Conservation (phyloP, 441 rosid species). For the Syzygium syzygioides region DNA sequence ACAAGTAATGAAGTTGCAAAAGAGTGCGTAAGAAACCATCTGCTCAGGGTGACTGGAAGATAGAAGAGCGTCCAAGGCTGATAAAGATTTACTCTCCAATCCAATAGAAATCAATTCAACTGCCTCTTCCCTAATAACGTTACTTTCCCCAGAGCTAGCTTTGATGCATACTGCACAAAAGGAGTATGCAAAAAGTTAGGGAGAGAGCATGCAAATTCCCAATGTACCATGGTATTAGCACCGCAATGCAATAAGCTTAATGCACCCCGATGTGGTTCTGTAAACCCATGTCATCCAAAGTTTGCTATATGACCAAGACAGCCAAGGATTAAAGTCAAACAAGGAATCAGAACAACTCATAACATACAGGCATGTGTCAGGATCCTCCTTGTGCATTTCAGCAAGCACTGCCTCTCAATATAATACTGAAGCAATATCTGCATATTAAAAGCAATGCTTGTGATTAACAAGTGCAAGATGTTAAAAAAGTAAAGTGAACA, state of each 20-base stretch:
- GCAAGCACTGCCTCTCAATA: conserved; percentile 92
- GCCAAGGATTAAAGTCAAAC: neutral
- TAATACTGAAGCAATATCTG: conserved; percentile 84
- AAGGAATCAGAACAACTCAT: conserved; percentile 6
- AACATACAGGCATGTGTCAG: conserved; percentile 80
- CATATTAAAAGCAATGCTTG: conserved; percentile 3
- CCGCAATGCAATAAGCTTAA: neutral
- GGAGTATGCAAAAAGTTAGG: neutral
- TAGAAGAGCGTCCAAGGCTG: conserved; percentile 50
- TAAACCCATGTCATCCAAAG: neutral
- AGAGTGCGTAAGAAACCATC: conserved; percentile 43
- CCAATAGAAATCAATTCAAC: conserved; percentile 77
- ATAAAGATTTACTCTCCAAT: conserved; percentile 59
- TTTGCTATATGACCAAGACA: neutral
- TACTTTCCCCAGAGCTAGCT: conserved; percentile 38
- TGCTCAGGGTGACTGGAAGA: conserved; percentile 57
- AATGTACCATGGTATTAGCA: neutral
- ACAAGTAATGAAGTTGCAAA: neutral
- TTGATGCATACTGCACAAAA: conserved; percentile 55
- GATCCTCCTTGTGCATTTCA: conserved; percentile 84
- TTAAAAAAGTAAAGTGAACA: neutral
- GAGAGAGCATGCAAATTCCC: neutral
- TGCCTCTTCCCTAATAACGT: conserved; percentile 39
- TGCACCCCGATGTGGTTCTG: neutral
- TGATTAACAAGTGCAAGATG: neutral